Evolutionary conservation across 2,329 filamentous ascomycete genomes (phyloP), one percentile per base, ranked within the genome.

Genomic region (Exophiala mesophila): DNA sequence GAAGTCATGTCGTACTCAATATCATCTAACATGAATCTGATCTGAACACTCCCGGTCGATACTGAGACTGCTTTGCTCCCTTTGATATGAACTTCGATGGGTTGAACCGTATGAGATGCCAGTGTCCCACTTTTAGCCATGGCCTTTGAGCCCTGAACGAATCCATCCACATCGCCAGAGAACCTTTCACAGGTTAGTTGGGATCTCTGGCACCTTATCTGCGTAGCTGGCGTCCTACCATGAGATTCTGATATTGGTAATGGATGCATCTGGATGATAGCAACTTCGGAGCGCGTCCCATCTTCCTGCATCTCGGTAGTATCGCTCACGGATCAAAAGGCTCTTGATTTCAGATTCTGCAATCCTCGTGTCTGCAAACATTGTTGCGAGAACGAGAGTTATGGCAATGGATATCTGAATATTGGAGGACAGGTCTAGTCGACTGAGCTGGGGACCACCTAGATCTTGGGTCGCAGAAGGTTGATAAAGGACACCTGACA

Each of bases 251-350:
- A 51, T 48, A 9, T 13, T 15, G 20, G 49, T 50, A 10, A 41
- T 36, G 1, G 37, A 41, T 12, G 38, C 34, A 17, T 52, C 50
- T 10, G 44, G 30, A 17, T 49, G 47, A 12, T 45, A 53, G 30
- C 34, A 40, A 18, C 33, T 17, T 3, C 48, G 38, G 16, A 49
- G 35, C n/a, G 51, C 49, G 9, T 49, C 35, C 45, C 41, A 53
- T 32, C 51, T 39, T 10, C 30, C 21, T n/a, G 48, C 45, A 29
- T 49, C 50, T 35, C 42, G 38, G 21, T 53, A 48, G 20, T 45
- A 50, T 6, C 51, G 41, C 23, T 52, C 49, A 15, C 41, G 46
- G 19, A 48, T 37, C 10, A 32, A 21, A 16, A 41, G 10, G 8
- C 12, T 20, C 7, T 34, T 26, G 5, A 43, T 45, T 23, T 41